Conservation (phyloP, 768 basidiomycete species). For the Lactarius trivialis region DNA sequence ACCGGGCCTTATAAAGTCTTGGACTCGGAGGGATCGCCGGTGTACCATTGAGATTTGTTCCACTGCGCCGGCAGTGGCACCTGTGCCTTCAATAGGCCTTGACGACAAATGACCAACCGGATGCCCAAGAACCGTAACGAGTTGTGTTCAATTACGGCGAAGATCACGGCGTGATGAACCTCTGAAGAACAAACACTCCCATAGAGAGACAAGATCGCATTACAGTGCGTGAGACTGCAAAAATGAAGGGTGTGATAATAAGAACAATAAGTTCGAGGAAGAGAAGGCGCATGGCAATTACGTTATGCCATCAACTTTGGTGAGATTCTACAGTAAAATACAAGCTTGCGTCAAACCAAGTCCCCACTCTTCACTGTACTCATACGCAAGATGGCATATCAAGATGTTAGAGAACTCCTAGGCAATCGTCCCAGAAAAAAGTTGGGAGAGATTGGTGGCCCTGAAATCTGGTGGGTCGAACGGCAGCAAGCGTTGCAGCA, state of each 20-base stretch:
- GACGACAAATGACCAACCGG: not conserved
- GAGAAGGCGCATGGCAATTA: not conserved
- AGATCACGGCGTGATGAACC: not conserved
- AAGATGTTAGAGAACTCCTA: not conserved
- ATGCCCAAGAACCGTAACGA: not conserved
- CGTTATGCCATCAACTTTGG: not conserved
- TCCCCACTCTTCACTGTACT: not conserved
- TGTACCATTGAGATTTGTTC: not conserved
- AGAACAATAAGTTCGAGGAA: not conserved
- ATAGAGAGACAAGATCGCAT: not conserved
- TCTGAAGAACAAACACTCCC: not conserved
- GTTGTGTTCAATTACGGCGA: not conserved
- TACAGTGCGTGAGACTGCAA: not conserved
- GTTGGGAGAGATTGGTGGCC: not conserved
- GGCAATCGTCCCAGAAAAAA: not conserved
- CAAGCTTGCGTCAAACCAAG: not conserved
- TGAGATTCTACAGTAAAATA: not conserved
- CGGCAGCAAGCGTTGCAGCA: not conserved
- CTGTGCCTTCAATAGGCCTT: not conserved
- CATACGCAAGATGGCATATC: not conserved
- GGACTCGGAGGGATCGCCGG: not conserved
- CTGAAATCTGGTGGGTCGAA: conserved; percentile 6
- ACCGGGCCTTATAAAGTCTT: not conserved
- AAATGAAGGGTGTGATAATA: not conserved
- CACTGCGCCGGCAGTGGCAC: not conserved